Evolutionary conservation across 2,329 filamentous ascomycete genomes (phyloP), one percentile per base, ranked within the genome.

Genomic region (Aspergillus vadensis): DNA sequence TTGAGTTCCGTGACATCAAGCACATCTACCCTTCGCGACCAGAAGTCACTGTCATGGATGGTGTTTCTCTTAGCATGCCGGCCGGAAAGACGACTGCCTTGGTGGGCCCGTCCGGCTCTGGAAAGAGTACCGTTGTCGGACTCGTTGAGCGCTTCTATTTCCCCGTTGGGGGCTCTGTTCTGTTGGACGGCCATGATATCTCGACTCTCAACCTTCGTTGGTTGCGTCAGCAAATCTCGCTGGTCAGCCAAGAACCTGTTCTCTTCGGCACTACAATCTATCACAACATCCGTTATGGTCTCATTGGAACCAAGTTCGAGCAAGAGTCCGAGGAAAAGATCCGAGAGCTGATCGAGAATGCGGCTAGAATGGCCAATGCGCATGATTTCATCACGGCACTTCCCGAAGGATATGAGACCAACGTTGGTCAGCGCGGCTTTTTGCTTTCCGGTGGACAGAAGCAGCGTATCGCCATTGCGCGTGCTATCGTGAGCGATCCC

Each of bases 21-120:
- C 93, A 97, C 76, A 94, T 97, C 68, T 98, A 99, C 70, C 95
- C 95, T 4, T 97, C 92, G 5, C 86, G 95, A 12, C 91, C 93
- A 0, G 93, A 97, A 69, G 92, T 97, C 4, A 86, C 88, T 1
- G 91, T 98, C 41, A 94, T 98, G 88, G 82, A 95, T 44, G 87
- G 89, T 65, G 91, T 98, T 59, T 90, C 82, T 59, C 84, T 99
- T 1, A 76, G 84, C 0, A 89, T 98, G 39, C 92, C 92, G 1
- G 91, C 93, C 3, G 93, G 94, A 19, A 96, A 97, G 79, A 92
- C 91, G 17, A 97, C 94, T 2, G 95, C 95, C 1, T 81, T 99
- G 7, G 95, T 99, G 5, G 95, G 95, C 60, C 91, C 94, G 0
- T 98, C 94, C 10, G 95, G 94, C 10, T 96, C 91, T 41, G 95